A percentile compares a stretch with the other conserved stretches of the same genome.
Conservation (phyloP, 345 rosid species). For the Reutealis trisperma region DNA sequence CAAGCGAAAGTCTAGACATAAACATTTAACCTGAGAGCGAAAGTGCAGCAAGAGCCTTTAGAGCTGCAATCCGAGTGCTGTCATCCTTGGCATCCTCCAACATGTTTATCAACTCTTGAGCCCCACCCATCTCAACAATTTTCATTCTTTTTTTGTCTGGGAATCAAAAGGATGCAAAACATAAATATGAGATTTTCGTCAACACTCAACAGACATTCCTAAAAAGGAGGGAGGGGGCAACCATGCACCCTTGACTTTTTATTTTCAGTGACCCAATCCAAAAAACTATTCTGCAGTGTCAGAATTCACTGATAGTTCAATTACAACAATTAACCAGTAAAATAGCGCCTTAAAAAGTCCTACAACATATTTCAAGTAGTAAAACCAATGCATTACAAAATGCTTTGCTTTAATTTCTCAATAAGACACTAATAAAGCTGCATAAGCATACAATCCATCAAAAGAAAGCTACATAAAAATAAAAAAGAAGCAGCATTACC, state of each 20-base stretch:
- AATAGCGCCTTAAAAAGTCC: background rate
- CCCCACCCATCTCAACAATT: constrained; percentile 87
- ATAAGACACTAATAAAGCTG: background rate
- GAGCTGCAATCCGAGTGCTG: constrained; percentile 72
- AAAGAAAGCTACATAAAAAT: background rate
- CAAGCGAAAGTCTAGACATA: background rate
- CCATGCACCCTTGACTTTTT: too few species aligned
- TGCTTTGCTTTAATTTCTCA: background rate
- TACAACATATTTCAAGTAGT: background rate
- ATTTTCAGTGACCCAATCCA: background rate
- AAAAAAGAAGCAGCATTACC: constrained; percentile 40
- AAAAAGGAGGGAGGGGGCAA: background rate
- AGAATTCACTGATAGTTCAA: background rate
- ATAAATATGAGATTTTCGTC: background rate
- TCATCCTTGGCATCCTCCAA: constrained; percentile 77
- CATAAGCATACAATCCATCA: background rate
- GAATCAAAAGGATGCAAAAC: constrained; percentile 13
- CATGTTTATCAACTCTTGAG: constrained; percentile 77
- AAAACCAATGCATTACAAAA: background rate
- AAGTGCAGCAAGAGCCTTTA: constrained; percentile 75
- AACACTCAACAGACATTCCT: background rate
- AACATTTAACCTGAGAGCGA: constrained; percentile 54
- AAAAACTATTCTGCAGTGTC: background rate
- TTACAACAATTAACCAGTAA: background rate
- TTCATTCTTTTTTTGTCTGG: constrained; percentile 88